Conservation (phyloP, 2,329 filamentous ascomycete genomes). For the Aspergillus vadensis region DNA sequence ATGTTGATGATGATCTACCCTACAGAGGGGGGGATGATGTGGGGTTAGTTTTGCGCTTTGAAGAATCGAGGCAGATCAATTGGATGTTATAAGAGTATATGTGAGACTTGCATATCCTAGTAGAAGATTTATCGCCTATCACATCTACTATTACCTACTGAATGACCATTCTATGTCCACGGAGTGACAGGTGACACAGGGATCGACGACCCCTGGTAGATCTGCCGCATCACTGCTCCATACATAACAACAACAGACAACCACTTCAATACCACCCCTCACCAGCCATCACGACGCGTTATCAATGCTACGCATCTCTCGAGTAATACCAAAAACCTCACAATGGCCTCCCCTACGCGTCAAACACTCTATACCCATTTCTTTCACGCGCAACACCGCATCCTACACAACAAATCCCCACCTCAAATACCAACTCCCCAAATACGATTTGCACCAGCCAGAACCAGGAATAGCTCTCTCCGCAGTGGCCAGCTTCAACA, state of each 20-base stretch:
- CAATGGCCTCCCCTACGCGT: background rate
- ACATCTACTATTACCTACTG: too few species aligned
- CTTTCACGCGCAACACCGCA: background rate
- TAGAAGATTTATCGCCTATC: too few species aligned
- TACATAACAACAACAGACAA: too few species aligned
- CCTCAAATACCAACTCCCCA: background rate
- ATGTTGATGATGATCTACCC: too few species aligned
- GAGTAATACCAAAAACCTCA: background rate
- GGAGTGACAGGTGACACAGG: too few species aligned
- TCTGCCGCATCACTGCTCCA: too few species aligned
- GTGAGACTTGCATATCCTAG: too few species aligned
- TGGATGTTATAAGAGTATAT: too few species aligned
- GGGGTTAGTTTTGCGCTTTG: background rate
- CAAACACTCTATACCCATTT: background rate
- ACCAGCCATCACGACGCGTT: background rate
- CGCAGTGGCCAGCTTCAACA: too few species aligned
- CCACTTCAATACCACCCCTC: background rate
- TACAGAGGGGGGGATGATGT: background rate
- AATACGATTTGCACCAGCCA: conserved; percentile 8
- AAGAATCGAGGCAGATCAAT: background rate
- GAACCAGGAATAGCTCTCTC: too few species aligned
- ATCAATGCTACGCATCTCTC: background rate
- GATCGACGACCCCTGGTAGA: too few species aligned
- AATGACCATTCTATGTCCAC: too few species aligned
- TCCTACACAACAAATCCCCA: background rate